Conservation (phyloP, 2,329 filamentous ascomycete genomes). For the Leptographium lundbergii region DNA sequence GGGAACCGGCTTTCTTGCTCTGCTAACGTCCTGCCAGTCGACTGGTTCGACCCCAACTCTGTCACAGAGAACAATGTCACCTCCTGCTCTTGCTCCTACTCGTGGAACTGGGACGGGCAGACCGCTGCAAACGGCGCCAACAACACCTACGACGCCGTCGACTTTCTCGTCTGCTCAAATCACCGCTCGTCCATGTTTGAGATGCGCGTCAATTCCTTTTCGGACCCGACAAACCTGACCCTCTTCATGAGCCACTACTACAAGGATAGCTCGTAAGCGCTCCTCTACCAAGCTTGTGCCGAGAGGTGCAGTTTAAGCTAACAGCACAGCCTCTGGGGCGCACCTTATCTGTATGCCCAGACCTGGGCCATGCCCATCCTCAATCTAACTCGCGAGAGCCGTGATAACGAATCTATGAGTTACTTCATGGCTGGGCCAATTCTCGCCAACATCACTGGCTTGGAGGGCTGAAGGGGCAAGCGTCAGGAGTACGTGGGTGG, state of each 20-base stretch:
- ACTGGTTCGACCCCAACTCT: constrained; percentile 19
- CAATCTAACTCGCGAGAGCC: background rate
- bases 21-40: constrained; percentile 9
- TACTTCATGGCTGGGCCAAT: constrained; percentile 2
- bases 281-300: background rate
- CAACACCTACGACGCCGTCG: constrained; percentile 6
- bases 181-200: constrained; percentile 11
- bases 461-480: background rate
- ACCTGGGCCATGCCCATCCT: constrained; percentile 7
- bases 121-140: constrained; percentile 6
- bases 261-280: constrained; percentile 15
- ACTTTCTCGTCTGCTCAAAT: constrained; percentile 6
- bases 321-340: constrained; percentile 4
- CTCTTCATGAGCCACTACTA: constrained; percentile 16
- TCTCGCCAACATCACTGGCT: constrained; percentile 8
- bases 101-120: constrained; percentile 16
- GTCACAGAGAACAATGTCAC: constrained; percentile 16
- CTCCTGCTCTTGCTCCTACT: constrained; percentile 12
- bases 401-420: background rate
- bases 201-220: constrained; percentile 13
- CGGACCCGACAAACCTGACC: constrained; percentile 13
- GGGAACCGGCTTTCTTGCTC: background rate
- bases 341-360: constrained; percentile 8
- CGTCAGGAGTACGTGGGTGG: background rate
- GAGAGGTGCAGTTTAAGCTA: background rate